Percentiles rank a stretch among this genome's conserved stretches.
Conservation (phyloP, 495 filamentous ascomycete genomes). For the Chaetomium tenue region DNA sequence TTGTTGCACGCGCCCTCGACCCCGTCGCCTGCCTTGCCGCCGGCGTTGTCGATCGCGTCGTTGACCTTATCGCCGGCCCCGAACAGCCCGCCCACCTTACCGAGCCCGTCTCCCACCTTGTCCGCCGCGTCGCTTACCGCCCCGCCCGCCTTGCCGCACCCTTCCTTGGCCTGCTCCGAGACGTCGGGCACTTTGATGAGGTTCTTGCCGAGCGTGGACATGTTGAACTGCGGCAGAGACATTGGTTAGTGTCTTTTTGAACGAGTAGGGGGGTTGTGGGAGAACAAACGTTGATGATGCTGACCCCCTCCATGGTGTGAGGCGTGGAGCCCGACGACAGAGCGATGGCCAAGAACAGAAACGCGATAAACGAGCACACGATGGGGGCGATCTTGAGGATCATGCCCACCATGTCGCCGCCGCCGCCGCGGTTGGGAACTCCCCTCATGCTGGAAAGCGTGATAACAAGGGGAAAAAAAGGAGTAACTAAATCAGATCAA, state of each 20-base stretch:
- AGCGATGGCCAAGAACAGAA: constrained; percentile 64
- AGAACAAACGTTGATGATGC: constrained; percentile 59
- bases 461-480: constrained; percentile 3
- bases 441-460: constrained; percentile 20
- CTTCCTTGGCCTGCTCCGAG: constrained; percentile 4
- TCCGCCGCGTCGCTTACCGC: neutral
- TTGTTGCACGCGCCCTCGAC: constrained; percentile 34
- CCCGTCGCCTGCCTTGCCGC: constrained; percentile 22
- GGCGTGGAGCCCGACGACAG: constrained; percentile 65
- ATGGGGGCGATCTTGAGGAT: constrained; percentile 30
- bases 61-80: constrained; percentile 1
- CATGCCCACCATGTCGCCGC: constrained; percentile 14
- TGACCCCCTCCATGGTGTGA: constrained; percentile 58
- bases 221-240: constrained; percentile 54
- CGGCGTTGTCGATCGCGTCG: neutral
- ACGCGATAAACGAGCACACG: constrained; percentile 52
- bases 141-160: constrained; percentile 13
- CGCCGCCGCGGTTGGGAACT: neutral
- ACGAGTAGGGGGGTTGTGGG: too few species aligned
- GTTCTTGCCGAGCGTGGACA: constrained; percentile 57
- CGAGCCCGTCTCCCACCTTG: constrained; percentile 1
- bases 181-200: constrained; percentile 35
- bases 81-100: neutral
- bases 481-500: constrained; percentile 12
- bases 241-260: neutral